These are phyloP conservation scores for Nannochloris sp. DNA, from an alignment of 139 green algal species.

Conservation along the genomic window DNA sequence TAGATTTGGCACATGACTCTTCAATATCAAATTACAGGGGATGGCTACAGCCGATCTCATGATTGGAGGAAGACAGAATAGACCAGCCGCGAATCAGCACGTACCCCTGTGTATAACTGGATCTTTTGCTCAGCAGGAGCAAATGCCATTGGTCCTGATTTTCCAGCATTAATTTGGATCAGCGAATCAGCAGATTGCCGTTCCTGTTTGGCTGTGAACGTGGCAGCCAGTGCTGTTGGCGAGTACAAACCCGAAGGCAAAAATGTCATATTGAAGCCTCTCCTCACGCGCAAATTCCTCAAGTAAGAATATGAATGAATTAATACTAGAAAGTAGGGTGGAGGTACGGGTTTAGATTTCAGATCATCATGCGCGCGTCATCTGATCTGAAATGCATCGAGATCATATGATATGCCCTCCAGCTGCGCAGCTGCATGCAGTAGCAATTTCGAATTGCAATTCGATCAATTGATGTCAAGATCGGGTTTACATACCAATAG, in stretches of 20 bases:
- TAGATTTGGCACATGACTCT: too few species aligned
- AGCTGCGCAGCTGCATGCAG: too few species aligned
- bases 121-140: slow-evolving; percentile 40
- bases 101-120: slow-evolving; percentile 25
- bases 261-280: background rate
- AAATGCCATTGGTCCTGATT: slow-evolving; percentile 1
- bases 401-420: too few species aligned
- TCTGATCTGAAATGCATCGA: background rate
- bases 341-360: too few species aligned
- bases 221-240: slow-evolving; percentile 3
- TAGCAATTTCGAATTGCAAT: too few species aligned
- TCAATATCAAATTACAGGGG: too few species aligned
- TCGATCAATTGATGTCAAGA: too few species aligned
- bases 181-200: slow-evolving; percentile 4
- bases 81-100: background rate
- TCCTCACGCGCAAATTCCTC: background rate
- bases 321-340: background rate
- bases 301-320: background rate
- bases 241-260: slow-evolving; percentile 10
- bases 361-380: background rate
- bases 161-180: background rate
- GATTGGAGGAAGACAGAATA: background rate
- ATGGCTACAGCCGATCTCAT: background rate
- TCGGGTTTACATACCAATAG: background rate
- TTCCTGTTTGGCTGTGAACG: slow-evolving; percentile 32